Conservation (phyloP, 2,329 filamentous ascomycete species). For the Aspergillus ustus region DNA sequence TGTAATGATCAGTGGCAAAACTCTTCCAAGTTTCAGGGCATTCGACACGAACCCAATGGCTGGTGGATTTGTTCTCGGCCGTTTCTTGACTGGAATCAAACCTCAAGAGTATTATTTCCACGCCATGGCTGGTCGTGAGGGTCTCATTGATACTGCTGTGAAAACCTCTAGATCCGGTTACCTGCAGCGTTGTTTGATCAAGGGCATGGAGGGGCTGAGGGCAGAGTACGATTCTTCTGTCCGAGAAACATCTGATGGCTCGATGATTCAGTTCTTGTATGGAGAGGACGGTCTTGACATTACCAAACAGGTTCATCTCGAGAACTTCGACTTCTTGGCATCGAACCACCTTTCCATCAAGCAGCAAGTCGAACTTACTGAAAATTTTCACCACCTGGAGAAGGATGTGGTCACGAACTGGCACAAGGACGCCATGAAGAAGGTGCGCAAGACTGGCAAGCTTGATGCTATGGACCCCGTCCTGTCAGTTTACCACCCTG, state of each 20-base stretch:
- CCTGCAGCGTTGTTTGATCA: conserved; percentile 94
- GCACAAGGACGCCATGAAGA: conserved; percentile 74
- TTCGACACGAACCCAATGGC: conserved; percentile 89
- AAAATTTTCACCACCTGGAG: conserved; percentile 59
- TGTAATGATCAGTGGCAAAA: conserved; percentile 97
- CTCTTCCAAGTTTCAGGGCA: conserved; percentile 88
- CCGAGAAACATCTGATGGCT: conserved; percentile 83
- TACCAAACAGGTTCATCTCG: conserved; percentile 89
- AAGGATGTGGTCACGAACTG: conserved; percentile 68
- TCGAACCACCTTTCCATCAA: conserved; percentile 83
- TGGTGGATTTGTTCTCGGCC: conserved; percentile 90
- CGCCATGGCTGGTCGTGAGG: conserved; percentile 98
- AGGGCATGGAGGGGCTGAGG: conserved; percentile 94
- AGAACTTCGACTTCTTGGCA: conserved; percentile 86
- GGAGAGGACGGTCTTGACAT: conserved; percentile 96
- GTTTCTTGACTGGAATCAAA: conserved; percentile 96
- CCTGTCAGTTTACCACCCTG: conserved; percentile 72
- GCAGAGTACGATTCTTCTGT: conserved; percentile 95
- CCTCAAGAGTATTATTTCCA: conserved; percentile 99
- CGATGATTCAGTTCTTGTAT: conserved; percentile 92
- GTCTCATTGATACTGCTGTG: conserved; percentile 97
- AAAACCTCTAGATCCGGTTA: conserved; percentile 98
- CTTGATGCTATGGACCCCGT: conserved; percentile 75
- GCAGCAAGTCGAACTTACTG: conserved; percentile 72
- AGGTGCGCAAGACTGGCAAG: conserved; percentile 73